Evolutionary conservation across 2,329 filamentous ascomycete genomes (phyloP).

Genomic region (Aspergillus sclerotialis): DNA sequence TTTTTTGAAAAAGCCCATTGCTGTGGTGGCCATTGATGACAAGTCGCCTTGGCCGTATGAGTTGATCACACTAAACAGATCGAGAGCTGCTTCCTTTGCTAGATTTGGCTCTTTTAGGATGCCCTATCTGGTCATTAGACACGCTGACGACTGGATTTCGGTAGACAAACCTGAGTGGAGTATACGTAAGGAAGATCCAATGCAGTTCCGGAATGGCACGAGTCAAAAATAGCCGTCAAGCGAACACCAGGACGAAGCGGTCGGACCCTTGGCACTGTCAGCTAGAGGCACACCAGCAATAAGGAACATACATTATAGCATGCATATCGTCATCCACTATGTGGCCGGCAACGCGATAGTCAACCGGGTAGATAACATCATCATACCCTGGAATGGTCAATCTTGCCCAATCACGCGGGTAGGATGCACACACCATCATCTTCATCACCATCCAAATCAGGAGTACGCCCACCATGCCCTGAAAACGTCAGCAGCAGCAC

Average conservation of each 20-base stretch:
- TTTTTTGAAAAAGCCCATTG: constrained; percentile 83
- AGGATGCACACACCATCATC: constrained; percentile 50
- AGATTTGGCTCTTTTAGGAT: constrained; percentile 62
- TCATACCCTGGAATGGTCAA: constrained; percentile 47
- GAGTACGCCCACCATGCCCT: constrained; percentile 69
- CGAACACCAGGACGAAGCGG: constrained; percentile 82
- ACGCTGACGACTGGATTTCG: background rate
- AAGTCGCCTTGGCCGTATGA: constrained; percentile 80
- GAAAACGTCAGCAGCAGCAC: constrained; percentile 1
- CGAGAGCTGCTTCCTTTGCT: constrained; percentile 60
- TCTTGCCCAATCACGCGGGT: background rate
- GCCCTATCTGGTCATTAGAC: constrained; percentile 29
- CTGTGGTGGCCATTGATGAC: constrained; percentile 67
- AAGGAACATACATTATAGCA: constrained; percentile 47
- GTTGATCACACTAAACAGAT: constrained; percentile 58
- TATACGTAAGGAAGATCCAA: constrained; percentile 64
- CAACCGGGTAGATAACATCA: constrained; percentile 72
- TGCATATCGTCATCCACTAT: constrained; percentile 77
- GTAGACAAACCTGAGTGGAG: constrained; percentile 49
- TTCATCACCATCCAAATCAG: constrained; percentile 68
- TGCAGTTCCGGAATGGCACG: constrained; percentile 60
- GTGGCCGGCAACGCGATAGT: constrained; percentile 61
- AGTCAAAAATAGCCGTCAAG: constrained; percentile 61
- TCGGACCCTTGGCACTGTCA: constrained; percentile 48
- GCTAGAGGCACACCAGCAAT: too few species aligned